Conservation (phyloP, 1,139 yeast species). For the Pneumocystis oryctolagi region DNA sequence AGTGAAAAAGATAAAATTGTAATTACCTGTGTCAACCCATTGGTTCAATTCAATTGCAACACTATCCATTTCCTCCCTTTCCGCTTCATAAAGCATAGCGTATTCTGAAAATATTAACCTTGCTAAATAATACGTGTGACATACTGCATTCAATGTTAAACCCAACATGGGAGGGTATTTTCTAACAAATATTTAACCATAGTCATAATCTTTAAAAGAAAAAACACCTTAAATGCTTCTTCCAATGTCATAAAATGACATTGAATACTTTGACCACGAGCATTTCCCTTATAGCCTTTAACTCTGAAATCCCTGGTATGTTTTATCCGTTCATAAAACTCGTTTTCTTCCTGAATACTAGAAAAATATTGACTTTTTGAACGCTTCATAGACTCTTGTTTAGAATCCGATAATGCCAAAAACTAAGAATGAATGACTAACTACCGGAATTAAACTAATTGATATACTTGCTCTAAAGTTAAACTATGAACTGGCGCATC, state of each 20-base stretch:
- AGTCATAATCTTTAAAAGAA: not conserved
- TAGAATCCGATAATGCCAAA: not conserved
- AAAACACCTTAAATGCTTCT: conserved; percentile 45
- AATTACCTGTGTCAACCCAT: conserved; percentile 35
- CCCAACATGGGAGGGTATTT: conserved; percentile 71
- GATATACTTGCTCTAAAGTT: conserved; percentile 53
- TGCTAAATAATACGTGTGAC: not conserved
- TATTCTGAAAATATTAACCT: conserved; percentile 26
- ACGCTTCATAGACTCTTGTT: not conserved
- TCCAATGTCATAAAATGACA: conserved; percentile 80
- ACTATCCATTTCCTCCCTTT: conserved; percentile 75
- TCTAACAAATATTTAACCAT: conserved; percentile 18
- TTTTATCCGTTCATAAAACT: conserved; percentile 53
- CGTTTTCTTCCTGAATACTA: conserved; percentile 12
- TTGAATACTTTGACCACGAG: conserved; percentile 79
- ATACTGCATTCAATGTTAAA: conserved; percentile 80
- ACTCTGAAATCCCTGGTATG: conserved; percentile 75
- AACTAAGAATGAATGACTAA: not conserved
- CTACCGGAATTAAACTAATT: not conserved
- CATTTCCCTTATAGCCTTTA: conserved; percentile 81
- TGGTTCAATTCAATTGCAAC: conserved; percentile 69
- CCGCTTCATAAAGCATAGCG: conserved; percentile 91
- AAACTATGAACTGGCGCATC: conserved; percentile 92
- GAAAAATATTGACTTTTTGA: not conserved
- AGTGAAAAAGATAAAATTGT: conserved; percentile 23